Percentiles rank a stretch among this genome's conserved stretches.
Evolutionary conservation across 1,284 basidiomycete species (phyloP).

Genomic region (Tetrapyrgos nigripes): DNA sequence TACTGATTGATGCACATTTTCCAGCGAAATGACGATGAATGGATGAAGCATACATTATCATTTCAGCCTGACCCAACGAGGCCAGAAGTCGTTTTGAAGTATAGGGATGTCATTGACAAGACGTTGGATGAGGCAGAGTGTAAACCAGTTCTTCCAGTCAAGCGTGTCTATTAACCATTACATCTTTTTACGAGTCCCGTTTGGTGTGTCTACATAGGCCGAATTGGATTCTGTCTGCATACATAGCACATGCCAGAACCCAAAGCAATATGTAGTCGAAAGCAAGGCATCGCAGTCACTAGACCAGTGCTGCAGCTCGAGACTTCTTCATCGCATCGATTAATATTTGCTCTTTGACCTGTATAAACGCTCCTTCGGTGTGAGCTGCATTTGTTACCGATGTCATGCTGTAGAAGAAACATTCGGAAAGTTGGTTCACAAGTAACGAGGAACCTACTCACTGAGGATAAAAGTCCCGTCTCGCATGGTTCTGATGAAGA

Average conservation of each 20-base stretch:
- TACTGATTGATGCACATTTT: conserved; percentile 5
- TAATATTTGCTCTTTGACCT: conserved; percentile 97
- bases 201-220: no score
- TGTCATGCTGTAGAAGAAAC: conserved; percentile 68
- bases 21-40: conserved; percentile 85
- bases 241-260: no score
- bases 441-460: conserved; percentile 2
- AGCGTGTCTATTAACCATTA: conserved; percentile 74
- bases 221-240: no score
- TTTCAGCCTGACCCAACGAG: conserved; percentile 78
- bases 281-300: no score
- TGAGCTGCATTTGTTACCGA: conserved; percentile 84
- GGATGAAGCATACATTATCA: conserved; percentile 97
- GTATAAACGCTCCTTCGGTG: conserved; percentile 92
- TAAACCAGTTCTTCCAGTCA: conserved; percentile 89
- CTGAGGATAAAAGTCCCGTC: conserved; percentile 4
- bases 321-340: no score
- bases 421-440: conserved; percentile 7
- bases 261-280: no score
- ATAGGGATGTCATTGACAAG: conserved; percentile 83
- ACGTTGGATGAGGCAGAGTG: conserved; percentile 98
- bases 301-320: no score
- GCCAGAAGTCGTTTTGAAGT: conserved; percentile 89
- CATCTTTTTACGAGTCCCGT: no score
- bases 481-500: conserved; percentile 71